Conservation (phyloP, 306 rosid species). For the Cucurbita moschata region DNA sequence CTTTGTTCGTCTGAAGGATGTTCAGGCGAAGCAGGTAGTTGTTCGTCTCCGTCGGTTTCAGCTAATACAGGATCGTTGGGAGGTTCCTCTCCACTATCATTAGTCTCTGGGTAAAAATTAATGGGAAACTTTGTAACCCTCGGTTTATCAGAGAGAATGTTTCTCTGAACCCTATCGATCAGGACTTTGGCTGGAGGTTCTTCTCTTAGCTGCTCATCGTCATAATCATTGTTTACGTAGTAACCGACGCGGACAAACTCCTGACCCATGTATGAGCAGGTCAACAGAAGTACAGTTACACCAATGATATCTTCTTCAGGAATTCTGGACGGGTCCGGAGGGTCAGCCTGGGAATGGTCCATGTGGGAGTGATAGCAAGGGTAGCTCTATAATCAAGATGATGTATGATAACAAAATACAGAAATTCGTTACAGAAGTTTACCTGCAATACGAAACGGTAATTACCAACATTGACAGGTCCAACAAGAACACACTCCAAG, state of each 20-base stretch:
- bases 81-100: constrained; percentile 13
- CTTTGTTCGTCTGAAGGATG: constrained; percentile 24
- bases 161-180: constrained; percentile 66
- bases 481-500: constrained; percentile 83
- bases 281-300: constrained; percentile 66
- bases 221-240: constrained; percentile 90
- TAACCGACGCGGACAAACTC: constrained; percentile 82
- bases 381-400: constrained; percentile 27
- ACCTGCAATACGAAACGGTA: constrained; percentile 83
- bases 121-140: constrained; percentile 87
- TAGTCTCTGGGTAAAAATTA: constrained; percentile 33
- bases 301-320: constrained; percentile 93
- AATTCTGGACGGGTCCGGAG: constrained; percentile 82
- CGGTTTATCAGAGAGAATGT: constrained; percentile 87
- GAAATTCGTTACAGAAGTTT: background rate
- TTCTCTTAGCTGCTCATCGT: constrained; percentile 79
- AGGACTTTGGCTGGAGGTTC: constrained; percentile 74
- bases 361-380: constrained; percentile 16
- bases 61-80: constrained; percentile 12
- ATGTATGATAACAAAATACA: background rate
- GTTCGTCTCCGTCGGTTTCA: constrained; percentile 20
- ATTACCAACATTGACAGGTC: constrained; percentile 92
- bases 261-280: constrained; percentile 84
- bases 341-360: constrained; percentile 55
- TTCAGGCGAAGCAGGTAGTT: constrained; percentile 16